A percentile compares a stretch with the other conserved stretches of the same genome.
Evolutionary conservation across 257 asterid species (phyloP).

Genomic region (Solanum etuberosum): DNA sequence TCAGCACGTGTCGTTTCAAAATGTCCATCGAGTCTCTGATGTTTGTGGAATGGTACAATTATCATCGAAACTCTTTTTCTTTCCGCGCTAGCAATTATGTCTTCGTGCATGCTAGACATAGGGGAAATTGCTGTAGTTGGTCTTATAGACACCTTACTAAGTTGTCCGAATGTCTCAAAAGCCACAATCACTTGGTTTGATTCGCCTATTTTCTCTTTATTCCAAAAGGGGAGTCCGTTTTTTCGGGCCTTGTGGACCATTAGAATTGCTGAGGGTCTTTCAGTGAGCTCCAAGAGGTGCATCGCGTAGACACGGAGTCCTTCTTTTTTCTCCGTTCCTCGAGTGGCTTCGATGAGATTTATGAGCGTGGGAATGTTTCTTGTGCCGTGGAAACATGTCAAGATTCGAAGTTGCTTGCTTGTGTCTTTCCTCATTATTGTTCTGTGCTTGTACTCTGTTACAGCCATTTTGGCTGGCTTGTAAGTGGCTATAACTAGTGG

Average conservation of each 20-base stretch:
- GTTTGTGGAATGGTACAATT: constrained; percentile 43
- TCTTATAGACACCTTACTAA: constrained; percentile 29
- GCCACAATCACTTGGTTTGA: constrained; percentile 25
- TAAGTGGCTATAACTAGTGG: constrained; percentile 33
- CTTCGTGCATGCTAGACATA: constrained; percentile 33
- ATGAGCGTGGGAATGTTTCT: constrained; percentile 25
- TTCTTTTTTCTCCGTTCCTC: constrained; percentile 24
- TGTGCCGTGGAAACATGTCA: constrained; percentile 22
- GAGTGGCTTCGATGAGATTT: constrained; percentile 46
- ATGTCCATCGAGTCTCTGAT: constrained; percentile 32
- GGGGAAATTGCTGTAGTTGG: constrained; percentile 45
- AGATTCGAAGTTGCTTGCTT: constrained; percentile 15
- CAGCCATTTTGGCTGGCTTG: constrained; percentile 33
- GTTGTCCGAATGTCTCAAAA: constrained; percentile 35
- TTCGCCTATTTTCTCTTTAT: constrained; percentile 7
- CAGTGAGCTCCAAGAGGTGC: constrained; percentile 46
- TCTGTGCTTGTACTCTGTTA: constrained; percentile 27
- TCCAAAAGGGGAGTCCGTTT: constrained; percentile 30
- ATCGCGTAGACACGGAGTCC: constrained; percentile 42
- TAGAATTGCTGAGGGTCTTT: constrained; percentile 35
- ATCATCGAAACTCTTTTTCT: constrained; percentile 35
- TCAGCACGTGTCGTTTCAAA: constrained; percentile 31
- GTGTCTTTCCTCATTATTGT: constrained; percentile 21
- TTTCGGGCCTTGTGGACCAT: constrained; percentile 41
- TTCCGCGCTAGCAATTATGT: constrained; percentile 28